phyloP scores from a whole-genome alignment of 192 early-diverging fungal genomes.

The Phycomyces nitens region DNA sequence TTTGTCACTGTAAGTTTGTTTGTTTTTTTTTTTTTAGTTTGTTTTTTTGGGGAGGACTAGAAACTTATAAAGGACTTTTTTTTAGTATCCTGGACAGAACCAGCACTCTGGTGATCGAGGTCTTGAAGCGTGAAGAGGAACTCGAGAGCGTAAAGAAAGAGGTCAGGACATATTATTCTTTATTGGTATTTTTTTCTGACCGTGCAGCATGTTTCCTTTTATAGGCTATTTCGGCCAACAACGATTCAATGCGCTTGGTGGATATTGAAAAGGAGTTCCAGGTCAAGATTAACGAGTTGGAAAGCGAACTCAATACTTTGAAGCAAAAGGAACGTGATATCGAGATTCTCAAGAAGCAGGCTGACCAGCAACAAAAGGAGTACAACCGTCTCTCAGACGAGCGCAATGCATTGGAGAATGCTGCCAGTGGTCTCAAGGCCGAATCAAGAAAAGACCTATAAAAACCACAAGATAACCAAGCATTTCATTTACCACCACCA shows the following conservation, averaged over 20 bases:
- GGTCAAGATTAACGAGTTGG: constrained; percentile 11
- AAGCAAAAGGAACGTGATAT: constrained; percentile 27
- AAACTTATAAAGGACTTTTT: not conserved
- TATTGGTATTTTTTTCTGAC: not conserved
- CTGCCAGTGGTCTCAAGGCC: constrained; percentile 1
- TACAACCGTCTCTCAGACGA: constrained; percentile 29
- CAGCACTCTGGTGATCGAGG: constrained; percentile 43
- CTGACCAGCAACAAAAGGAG: constrained; percentile 16
- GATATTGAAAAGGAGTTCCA: constrained; percentile 18
- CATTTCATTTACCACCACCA: too few relatives aligned
- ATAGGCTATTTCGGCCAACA: constrained; percentile 1
- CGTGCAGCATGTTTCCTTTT: not conserved
- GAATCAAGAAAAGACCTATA: constrained; percentile 32
- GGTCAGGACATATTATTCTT: not conserved
- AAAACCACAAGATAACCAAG: not conserved
- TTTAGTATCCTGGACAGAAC: constrained; percentile 54
- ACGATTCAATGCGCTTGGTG: constrained; percentile 19
- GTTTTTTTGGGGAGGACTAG: not conserved
- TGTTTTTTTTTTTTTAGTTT: too few relatives aligned
- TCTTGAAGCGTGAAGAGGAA: constrained; percentile 49
- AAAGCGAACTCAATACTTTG: constrained; percentile 16
- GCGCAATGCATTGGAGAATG: constrained; percentile 13
- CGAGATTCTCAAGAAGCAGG: constrained; percentile 29
- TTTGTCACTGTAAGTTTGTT: constrained; percentile 47
- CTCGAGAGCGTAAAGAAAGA: constrained; percentile 18